These are phyloP conservation scores for Geotrichum klebahnii DNA, from an alignment of 1,139 yeast genomes.

Conservation along the genomic window DNA sequence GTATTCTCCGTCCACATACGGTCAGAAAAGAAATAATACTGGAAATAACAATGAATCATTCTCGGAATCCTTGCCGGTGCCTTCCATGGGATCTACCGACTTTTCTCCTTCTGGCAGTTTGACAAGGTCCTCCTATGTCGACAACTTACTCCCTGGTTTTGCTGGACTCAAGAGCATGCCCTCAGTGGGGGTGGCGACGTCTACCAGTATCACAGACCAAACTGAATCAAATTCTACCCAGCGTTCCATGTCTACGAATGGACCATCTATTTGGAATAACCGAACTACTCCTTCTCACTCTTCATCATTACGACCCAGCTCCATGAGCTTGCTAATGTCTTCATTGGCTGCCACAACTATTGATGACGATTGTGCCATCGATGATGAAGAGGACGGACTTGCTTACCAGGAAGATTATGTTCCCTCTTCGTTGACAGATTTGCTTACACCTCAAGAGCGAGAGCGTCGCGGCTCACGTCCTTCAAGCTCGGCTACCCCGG, in stretches of 20 bases:
- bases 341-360: constrained; percentile 14
- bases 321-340: constrained; percentile 17
- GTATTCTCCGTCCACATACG: background rate
- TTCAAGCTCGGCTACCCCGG: constrained; percentile 18
- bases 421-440: constrained; percentile 68
- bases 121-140: constrained; percentile 7
- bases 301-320: constrained; percentile 16
- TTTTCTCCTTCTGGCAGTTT: background rate
- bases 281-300: constrained; percentile 10
- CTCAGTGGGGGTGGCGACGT: background rate
- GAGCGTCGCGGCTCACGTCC: constrained; percentile 61
- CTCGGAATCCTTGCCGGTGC: constrained; percentile 5
- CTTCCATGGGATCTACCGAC: background rate
- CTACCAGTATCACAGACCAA: background rate
- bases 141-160: background rate
- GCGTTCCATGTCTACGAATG: constrained; percentile 10
- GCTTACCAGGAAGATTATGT: constrained; percentile 66
- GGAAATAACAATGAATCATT: background rate
- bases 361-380: constrained; percentile 43
- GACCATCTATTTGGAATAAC: constrained; percentile 15
- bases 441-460: constrained; percentile 74
- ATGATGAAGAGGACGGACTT: constrained; percentile 41
- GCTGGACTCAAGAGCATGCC: background rate
- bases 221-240: background rate
- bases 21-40: constrained; percentile 4